Base-by-base conservation (phyloP, 805 yeast genomes). In the Candida fluviatilis region DNA sequence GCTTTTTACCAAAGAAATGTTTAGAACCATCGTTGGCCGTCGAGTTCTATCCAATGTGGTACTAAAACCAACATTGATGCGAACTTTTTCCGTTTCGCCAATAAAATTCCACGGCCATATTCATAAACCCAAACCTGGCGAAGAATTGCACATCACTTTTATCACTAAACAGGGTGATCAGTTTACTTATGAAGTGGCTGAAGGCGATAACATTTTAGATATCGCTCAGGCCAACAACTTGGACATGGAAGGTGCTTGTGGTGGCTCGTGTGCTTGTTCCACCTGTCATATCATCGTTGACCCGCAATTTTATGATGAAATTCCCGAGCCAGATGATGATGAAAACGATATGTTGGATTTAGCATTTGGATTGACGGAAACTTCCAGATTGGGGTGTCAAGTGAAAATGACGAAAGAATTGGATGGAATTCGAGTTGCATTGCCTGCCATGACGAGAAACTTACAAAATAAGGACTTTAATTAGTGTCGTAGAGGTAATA, bases 221-320 rank as follows among this genome's bases (percentile, higher is more conserved):
- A 88, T 93, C 40, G 99, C 98, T 4, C 98, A 93, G 64, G 95
- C 93, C 3, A 65, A 90, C 56, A 84, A 90, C 52, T 62, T 93
- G 41, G 99, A 93, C 49, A 90, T 93, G 93, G 99, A 93, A 60
- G 96, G 82, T 32, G 99, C 99, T 0, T 93, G 99, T 64, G 99
- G 99, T 16, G 99, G 98, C 3, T 88, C 97, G 3, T 93, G 99
- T 71, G 99, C 99, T 1, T 93, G 99, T 60, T 89, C 97, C 4
- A 93, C 99, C 0, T 93, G 99, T 58, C 99, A 93, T 64, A 82
- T 93, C 38, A 91, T 93, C 36, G 89, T 93, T 28, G 99, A 93
- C 58, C 98, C 99, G 1, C 96, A 84, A 33, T 89, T 70, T 58
- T 93, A 88, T 63, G 99, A 93, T 55, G 76, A 68, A 35, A 77